A percentile compares a stretch with the other conserved stretches of the same genome.
phyloP scores from a whole-genome alignment of 192 early-diverging fungal genomes.

The Backusella parvicylindrica region DNA sequence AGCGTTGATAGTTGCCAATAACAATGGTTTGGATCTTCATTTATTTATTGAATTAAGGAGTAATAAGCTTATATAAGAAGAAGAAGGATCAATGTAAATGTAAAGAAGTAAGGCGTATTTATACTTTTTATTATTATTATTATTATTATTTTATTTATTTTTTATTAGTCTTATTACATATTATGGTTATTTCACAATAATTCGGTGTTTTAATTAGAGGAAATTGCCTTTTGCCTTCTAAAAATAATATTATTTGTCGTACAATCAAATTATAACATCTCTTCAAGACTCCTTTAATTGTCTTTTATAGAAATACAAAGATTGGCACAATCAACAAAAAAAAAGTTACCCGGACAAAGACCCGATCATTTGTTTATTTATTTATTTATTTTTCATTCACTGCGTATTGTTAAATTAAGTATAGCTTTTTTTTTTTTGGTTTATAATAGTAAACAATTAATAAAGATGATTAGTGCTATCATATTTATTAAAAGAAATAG shows the following conservation, averaged over 20 bases:
- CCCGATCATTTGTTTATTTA: background rate
- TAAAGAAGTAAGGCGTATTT: background rate
- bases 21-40: conserved; percentile 13
- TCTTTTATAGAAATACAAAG: background rate
- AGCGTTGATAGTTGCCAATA: background rate
- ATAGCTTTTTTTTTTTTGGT: background rate
- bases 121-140: background rate
- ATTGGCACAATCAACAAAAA: conserved; percentile 3
- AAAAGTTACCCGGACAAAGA: background rate
- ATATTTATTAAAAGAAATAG: background rate
- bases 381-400: background rate
- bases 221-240: background rate
- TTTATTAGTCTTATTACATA: background rate
- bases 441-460: background rate
- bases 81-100: background rate
- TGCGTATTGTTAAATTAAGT: background rate
- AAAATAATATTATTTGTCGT: background rate
- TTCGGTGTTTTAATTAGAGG: background rate
- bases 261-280: background rate
- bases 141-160: background rate
- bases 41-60: background rate
- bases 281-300: background rate
- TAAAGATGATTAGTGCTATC: background rate
- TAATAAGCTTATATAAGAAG: background rate
- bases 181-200: background rate